Base-by-base conservation (phyloP, 768 basidiomycete species). In the Saitozyma sp. region DNA sequence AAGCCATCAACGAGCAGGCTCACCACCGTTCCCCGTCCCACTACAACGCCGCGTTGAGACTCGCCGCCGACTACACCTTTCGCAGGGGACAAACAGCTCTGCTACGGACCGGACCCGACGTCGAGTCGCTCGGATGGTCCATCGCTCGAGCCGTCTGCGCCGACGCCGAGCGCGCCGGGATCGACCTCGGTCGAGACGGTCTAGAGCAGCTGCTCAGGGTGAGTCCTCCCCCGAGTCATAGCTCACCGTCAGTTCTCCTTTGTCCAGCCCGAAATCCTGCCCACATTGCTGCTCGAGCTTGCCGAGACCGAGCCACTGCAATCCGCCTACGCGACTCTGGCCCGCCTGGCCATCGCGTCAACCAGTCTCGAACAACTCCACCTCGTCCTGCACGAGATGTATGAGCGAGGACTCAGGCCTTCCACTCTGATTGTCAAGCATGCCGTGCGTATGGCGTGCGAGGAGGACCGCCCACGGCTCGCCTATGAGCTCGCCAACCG, bases 401-500 rank as follows among this genome's bases (percentile, higher is more conserved):
- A 13, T 13, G n/a, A 46, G 2, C 1, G 13, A 13, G 45, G 45
- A 13, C 11, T 46, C 45, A 46, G 45, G n/a, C 45, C 45, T 2
- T 11, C 13, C 11, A 6, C 45, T 46, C 13, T 17, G n/a, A 6
- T 46, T 17, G 45, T 46, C 16, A 48, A 46, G 20, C 46, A 43
- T 48, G 11, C 17, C 11, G 45, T 55, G 43, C 20, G 59, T 8
- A 41, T 62, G 41, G 56, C 56, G 6, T 48, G 60, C 45, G 54
- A 55, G 20, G 38, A 39, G 42, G 59, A 20, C 10, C 41, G 37
- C 43, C 59, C 59, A 37, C 54, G 42, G 7, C 50, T 93, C 29
- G 90, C 90, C 3, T 76, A 91, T 52, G 90, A 92, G 57, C 73
- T 93, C 13, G 86, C 87, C 0, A 81, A 3, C 80, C 13, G 83